Evolutionary conservation across 192 early-diverging fungal species (phyloP), one percentile per base, ranked within the genome.

Genomic region (Spinellus fusiger): DNA sequence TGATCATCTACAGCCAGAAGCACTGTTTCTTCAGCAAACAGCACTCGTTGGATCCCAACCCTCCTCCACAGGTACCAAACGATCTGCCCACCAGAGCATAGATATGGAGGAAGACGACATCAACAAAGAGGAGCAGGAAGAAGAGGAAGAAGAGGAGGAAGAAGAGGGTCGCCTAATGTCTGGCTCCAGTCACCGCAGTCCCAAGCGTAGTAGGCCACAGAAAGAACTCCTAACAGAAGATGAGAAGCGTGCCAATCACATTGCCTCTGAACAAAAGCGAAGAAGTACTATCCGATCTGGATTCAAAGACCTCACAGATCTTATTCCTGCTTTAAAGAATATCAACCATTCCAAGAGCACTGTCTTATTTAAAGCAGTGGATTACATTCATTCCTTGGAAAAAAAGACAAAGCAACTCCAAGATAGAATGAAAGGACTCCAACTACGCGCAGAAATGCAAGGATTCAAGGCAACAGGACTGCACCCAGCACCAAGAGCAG

Each of bases 281-380:
- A 64, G 89, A 32, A 86, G 85, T 40, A 78, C 84, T 4, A 89
- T 91, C 40, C 86, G 92, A n/a, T 77, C 77, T 31, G 95, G 95
- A 32, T 95, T 95, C 76, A 89, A 92, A 66, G 87, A 93, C 65
- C 84, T 98, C 60, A 89, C 90, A 18, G 89, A 91, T 34, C 81
- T 93, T 40, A 87, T 96, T 37, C 93, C 94, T 8, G 86, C 84
- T 1, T 76, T 96, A 27, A 90, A 77, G 40, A 83, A 85, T 40
- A 62, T 83, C 10, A 84, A 84, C 51, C 82, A 79, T 73, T 85
- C 83, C 27, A 89, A 89, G 59, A 83, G 79, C 37, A 82, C 83
- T 1, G 82, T 89, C 27, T 61, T 89, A 20, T 82, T 81, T 66
- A 86, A 87, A 54, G 78, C 87, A 22, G 84, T 89, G 5, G 87